phyloP scores from a whole-genome alignment of 208 protist genomes.

The Leishmania turanica region DNA sequence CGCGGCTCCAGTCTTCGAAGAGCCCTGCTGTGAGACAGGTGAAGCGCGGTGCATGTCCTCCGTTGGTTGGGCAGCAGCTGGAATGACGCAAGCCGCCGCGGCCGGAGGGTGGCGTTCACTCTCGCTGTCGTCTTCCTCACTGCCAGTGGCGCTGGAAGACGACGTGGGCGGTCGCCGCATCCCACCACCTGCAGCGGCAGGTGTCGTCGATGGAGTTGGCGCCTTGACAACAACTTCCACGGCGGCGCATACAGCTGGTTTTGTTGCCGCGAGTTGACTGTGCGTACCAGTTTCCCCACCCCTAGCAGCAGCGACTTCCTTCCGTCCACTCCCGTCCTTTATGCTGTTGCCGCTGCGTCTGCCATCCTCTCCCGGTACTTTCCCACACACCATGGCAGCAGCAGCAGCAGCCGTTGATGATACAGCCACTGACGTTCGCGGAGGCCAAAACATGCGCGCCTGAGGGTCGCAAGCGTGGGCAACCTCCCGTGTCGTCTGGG shows the following conservation, averaged over 20 bases:
- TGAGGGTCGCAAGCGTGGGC: conserved; percentile 32
- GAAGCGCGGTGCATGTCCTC: not conserved
- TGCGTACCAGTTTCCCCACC: not conserved
- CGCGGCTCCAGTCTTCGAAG: not conserved
- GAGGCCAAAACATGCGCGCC: conserved; percentile 26
- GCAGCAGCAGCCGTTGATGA: not conserved
- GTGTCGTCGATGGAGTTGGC: not conserved
- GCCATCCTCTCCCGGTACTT: not conserved
- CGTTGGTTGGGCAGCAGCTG: not conserved
- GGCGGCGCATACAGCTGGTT: not conserved
- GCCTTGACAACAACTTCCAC: not conserved
- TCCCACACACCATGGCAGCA: not conserved
- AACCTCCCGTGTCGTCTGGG: conserved; percentile 13
- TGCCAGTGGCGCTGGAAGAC: not conserved
- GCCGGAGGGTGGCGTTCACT: not conserved
- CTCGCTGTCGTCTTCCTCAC: not conserved
- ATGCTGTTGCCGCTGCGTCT: not conserved
- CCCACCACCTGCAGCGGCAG: not conserved
- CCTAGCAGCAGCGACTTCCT: not conserved
- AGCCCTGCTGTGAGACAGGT: not conserved
- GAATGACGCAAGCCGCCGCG: not conserved
- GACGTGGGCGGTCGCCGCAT: not conserved
- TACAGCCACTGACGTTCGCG: not conserved
- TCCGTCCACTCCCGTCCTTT: not conserved
- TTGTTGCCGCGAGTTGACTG: not conserved